Base-by-base conservation (phyloP, 1,284 basidiomycete species). In the Thelephora terrestris region DNA sequence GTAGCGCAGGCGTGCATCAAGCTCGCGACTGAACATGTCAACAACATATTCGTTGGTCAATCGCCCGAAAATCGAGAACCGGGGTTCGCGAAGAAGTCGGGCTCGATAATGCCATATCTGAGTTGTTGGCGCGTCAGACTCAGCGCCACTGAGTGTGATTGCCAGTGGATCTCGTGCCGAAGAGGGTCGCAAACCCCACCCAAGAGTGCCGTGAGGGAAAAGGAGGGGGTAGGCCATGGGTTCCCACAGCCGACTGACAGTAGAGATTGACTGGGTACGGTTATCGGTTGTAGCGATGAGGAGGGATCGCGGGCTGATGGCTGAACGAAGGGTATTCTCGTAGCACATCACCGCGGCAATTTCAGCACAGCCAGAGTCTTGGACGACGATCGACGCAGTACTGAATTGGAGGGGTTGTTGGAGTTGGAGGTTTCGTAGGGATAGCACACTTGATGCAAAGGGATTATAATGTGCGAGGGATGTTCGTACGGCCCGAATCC, bases 211-310 rank as follows among this genome's bases (percentile, higher is more conserved):
- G 47, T 62, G 56, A 14, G 67, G 67, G 48, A 67, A 68, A 1
- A 69, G 45, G 0, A 69, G 53, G 0, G 64, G 63, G 50, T 68
- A 70, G 5, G 57, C 56, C 0, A 70, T 53, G 2, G 67, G 64
- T 49, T 70, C 66, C 55, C 56, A 66, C 7, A 59, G 43, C 2
- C 57, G 53, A 23, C 64, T 66, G 24, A 60, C 42, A 7, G 56
- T 60, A 4, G 59, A 50, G 12, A 67, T 57, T 2, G 48, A 43
- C 9, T 53, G 51, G 14, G 50, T 52, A 16, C 32, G 7, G 1
- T 45, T 51, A 48, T 52, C 47, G 2, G 2, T 29, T 2, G 46
- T 40, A 3, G 43, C 17, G n/a, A 57, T 51, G 27, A 62, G 52
- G 4, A 61, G 51, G 4, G 52, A 51, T 5, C 53, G 43, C 5